Conservation (phyloP, 2,329 filamentous ascomycete genomes). For the Exophiala bonariae region DNA sequence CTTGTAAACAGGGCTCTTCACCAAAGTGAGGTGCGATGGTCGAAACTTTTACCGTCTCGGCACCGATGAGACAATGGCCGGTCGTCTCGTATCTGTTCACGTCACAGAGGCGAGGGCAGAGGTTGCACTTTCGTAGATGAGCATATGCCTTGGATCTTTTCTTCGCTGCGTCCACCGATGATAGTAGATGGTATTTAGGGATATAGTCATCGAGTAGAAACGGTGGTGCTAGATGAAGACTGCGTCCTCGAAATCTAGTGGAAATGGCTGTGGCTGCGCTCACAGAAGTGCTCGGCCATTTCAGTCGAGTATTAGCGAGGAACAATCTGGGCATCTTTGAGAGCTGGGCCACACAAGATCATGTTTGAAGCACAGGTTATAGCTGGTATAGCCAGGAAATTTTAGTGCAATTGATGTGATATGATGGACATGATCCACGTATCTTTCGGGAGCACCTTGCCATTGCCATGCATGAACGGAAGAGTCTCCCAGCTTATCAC, state of each 20-base stretch:
- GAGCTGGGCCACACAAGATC: background rate
- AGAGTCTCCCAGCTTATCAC: no score
- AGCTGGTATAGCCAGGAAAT: no score
- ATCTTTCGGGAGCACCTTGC: no score
- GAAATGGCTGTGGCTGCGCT: background rate
- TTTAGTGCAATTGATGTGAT: no score
- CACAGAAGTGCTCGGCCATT: background rate
- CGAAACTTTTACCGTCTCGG: slow-evolving; percentile 73
- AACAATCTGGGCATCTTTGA: slow-evolving; percentile 18
- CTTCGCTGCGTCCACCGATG: slow-evolving; percentile 66
- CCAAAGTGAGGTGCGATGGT: slow-evolving; percentile 85
- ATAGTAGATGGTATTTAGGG: slow-evolving; percentile 70
- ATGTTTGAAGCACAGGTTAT: slow-evolving; percentile 1
- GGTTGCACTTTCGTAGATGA: slow-evolving; percentile 75
- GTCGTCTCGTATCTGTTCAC: slow-evolving; percentile 80
- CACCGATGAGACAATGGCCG: slow-evolving; percentile 75
- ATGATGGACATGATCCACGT: no score
- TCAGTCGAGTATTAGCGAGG: slow-evolving; percentile 11
- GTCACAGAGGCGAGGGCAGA: slow-evolving; percentile 74
- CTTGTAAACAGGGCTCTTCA: slow-evolving; percentile 81
- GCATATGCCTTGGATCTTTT: slow-evolving; percentile 74
- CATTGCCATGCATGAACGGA: no score
- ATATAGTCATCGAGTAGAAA: slow-evolving; percentile 75
- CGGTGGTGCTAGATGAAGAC: slow-evolving; percentile 56
- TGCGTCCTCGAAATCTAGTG: slow-evolving; percentile 26